Evolutionary conservation across 768 basidiomycete genomes (phyloP).

Genomic region (Holtermanniella nyarrowii): DNA sequence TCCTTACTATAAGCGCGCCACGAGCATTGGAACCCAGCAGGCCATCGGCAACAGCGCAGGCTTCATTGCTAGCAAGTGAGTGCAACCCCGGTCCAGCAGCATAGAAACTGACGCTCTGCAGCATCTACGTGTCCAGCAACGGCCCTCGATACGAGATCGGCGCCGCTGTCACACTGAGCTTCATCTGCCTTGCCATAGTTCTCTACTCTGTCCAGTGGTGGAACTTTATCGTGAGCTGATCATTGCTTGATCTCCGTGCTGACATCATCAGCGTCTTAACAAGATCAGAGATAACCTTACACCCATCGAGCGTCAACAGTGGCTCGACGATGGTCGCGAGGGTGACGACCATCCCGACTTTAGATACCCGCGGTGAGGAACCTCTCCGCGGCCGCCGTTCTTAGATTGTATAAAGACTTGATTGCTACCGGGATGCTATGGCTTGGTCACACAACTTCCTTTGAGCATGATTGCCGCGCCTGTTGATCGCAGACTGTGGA

Average conservation of each 20-base stretch:
- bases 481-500: no score
- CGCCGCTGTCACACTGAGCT: neutral
- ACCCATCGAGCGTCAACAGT: conserved; percentile 1
- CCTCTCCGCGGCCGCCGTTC: no score
- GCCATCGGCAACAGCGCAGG: conserved; percentile 24
- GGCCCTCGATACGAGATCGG: conserved; percentile 8
- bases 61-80: conserved; percentile 5
- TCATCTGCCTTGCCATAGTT: neutral
- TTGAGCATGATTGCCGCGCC: no score
- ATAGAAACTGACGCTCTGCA: neutral
- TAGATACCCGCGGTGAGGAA: neutral
- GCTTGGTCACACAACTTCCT: no score
- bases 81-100: neutral
- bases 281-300: neutral
- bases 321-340: conserved; percentile 3
- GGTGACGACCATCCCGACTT: conserved; percentile 3
- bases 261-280: neutral
- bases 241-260: neutral
- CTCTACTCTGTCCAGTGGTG: neutral
- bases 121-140: conserved; percentile 5
- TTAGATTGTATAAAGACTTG: no score
- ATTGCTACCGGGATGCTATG: no score
- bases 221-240: neutral
- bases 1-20: conserved; percentile 14
- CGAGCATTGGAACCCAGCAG: conserved; percentile 21